phyloP scores from a whole-genome alignment of 768 basidiomycete species.

The Coprinellus aureogranulatus region DNA sequence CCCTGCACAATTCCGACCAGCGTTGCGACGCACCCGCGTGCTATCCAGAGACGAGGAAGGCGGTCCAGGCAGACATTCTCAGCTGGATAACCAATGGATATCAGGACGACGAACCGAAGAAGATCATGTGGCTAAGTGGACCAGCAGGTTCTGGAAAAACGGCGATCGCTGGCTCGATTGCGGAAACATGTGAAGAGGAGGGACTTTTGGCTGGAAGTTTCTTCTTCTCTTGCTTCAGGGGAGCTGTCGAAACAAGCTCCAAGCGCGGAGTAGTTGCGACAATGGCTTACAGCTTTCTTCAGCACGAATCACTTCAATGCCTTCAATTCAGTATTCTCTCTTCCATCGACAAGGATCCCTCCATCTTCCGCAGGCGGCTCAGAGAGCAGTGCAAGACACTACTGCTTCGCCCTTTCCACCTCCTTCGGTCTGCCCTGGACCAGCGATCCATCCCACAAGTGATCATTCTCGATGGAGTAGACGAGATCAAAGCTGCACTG shows the following conservation, averaged over 20 bases:
- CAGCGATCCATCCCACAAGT: not conserved
- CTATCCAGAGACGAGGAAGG: not conserved
- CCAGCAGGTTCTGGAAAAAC: conserved; percentile 11
- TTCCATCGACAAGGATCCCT: not conserved
- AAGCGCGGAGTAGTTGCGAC: no score
- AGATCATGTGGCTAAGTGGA: conserved; percentile 4
- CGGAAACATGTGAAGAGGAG: not conserved
- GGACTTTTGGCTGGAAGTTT: not conserved
- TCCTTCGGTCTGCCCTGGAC: not conserved
- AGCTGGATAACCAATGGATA: not conserved
- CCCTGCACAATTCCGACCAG: not conserved
- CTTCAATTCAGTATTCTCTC: not conserved
- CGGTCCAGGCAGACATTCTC: conserved; percentile 1
- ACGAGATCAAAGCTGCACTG: no score
- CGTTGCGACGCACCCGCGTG: not conserved
- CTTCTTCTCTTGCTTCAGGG: not conserved
- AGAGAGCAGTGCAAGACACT: not conserved
- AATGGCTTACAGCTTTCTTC: no score
- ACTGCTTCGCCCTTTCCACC: not conserved
- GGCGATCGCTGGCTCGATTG: conserved; percentile 5
- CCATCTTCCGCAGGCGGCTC: not conserved
- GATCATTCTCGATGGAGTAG: not conserved
- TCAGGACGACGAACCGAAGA: not conserved
- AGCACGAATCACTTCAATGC: no score
- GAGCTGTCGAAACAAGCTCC: no score